Conservation (phyloP, 1,139 yeast species). For the Spathaspora sp. region DNA sequence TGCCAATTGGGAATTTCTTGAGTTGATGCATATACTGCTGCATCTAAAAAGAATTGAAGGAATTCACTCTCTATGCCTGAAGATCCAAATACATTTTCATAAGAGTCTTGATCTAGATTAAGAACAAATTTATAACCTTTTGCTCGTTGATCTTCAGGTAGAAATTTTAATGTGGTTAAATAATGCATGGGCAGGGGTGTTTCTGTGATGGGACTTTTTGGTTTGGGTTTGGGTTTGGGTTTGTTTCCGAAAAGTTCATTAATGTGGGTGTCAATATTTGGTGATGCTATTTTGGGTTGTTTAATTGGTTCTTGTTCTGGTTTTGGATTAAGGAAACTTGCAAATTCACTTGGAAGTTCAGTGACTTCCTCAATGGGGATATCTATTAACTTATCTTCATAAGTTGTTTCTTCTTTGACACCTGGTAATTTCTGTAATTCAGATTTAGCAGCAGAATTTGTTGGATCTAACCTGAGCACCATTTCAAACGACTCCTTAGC, state of each 20-base stretch:
- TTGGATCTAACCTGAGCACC: constrained; percentile 49
- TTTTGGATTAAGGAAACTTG: constrained; percentile 6
- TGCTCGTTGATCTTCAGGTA: constrained; percentile 27
- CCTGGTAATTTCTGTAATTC: constrained; percentile 23
- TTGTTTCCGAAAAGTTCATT: constrained; percentile 13
- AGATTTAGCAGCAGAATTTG: constrained; percentile 32
- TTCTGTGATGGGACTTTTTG: neutral
- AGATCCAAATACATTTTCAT: constrained; percentile 34
- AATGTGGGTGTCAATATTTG: constrained; percentile 14
- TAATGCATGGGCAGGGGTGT: constrained; percentile 26
- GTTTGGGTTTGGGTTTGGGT: neutral
- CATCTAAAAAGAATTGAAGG: constrained; percentile 51
- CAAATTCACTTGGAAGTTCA: constrained; percentile 42
- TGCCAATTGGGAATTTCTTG: constrained; percentile 21
- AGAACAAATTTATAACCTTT: constrained; percentile 45
- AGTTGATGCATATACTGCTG: constrained; percentile 28
- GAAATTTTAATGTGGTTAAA: constrained; percentile 24
- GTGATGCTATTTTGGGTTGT: neutral
- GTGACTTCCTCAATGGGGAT: constrained; percentile 48
- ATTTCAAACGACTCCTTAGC: constrained; percentile 37
- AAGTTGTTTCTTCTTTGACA: constrained; percentile 4
- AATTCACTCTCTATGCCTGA: constrained; percentile 62
- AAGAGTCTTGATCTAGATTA: constrained; percentile 25
- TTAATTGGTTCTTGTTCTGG: neutral
- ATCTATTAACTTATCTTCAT: constrained; percentile 9